phyloP scores from a whole-genome alignment of 306 rosid species.

The Fagus sylvatica region DNA sequence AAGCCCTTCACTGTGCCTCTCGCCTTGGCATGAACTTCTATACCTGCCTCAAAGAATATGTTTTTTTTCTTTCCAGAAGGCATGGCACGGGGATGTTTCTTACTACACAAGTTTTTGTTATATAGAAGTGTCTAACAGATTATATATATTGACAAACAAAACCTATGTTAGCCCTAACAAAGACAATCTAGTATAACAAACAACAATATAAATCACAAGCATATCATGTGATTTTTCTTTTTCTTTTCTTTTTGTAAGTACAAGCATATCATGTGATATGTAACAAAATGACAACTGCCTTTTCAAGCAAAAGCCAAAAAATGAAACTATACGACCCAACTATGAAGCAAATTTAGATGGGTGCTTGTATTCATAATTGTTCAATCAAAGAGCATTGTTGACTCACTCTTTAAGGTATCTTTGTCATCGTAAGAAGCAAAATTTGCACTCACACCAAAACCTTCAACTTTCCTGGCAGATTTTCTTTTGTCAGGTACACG shows the following conservation, averaged over 20 bases:
- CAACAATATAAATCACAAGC: background rate
- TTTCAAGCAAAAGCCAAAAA: background rate
- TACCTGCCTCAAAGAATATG: too few species aligned
- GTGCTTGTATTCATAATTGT: slow-evolving; percentile 9
- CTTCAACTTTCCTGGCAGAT: slow-evolving; percentile 68
- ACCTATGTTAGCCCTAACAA: background rate
- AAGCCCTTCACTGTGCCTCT: too few species aligned
- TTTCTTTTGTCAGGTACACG: slow-evolving; percentile 67
- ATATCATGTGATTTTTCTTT: slow-evolving; percentile 12
- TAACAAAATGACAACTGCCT: slow-evolving; percentile 12
- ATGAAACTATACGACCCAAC: slow-evolving; percentile 14
- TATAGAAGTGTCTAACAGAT: slow-evolving; percentile 4
- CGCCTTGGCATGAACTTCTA: too few species aligned
- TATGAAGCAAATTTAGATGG: background rate
- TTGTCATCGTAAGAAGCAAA: slow-evolving; percentile 66
- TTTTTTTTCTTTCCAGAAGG: background rate
- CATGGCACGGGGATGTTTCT: background rate
- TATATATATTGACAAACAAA: background rate
- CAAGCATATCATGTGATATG: slow-evolving; percentile 1
- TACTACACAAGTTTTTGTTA: background rate
- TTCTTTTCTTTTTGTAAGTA: background rate
- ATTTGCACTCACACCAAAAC: slow-evolving; percentile 56
- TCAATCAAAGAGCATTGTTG: slow-evolving; percentile 18
- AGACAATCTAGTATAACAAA: background rate
- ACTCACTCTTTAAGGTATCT: slow-evolving; percentile 67